Evolutionary conservation across 768 basidiomycete genomes (phyloP), one percentile per base, ranked within the genome.

Genomic region (Terana coerulea): DNA sequence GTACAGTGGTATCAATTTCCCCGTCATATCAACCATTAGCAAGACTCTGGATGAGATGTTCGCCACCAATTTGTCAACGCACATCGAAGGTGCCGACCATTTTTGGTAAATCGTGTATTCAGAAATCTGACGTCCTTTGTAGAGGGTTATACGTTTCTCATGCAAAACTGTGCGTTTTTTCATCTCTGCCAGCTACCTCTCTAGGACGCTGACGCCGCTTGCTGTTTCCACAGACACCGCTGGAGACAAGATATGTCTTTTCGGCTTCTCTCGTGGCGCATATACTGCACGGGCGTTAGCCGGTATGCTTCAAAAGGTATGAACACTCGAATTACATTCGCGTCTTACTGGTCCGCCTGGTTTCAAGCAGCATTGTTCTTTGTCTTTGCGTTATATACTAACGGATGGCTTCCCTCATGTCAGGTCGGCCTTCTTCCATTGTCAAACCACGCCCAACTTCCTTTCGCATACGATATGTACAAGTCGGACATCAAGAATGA

Each of bases 261-360:
- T 85, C 55, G 84, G 84, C 0, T 86, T 88, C 63, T 84, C 81
- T 34, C 71, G 85, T 24, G 84, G 84, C 11, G 80, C 81, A 5
- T 83, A 82, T 62, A 81, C 79, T 0, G 82, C 83, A 12, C 69
- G 83, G 34, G 65, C 65, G 7, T 61, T 67, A 19, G 68, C 67
- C 0, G 67, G 66, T 5, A 68, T 69, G 68, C 52, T 68, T 1
- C 56, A 66, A 42, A 61, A 64, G 37, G 62, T 68, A 19, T 40
- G 26, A 22, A 5, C 25, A 10, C 19, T 21, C n/a, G n/a, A n/a
- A n/a, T n/a, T n/a, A n/a, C n/a, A n/a, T n/a, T n/a, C n/a, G n/a
- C n/a, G 17, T 15, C 31, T 15, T 33, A 9, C 31, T 33, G 9
- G 15, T 15, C 9, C 31, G 15, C 9, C 31, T 15, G 31, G 31